These are phyloP conservation scores for Tripidium arundinaceum DNA, from an alignment of 202 grass and related monocot species.

Conservation along the genomic window DNA sequence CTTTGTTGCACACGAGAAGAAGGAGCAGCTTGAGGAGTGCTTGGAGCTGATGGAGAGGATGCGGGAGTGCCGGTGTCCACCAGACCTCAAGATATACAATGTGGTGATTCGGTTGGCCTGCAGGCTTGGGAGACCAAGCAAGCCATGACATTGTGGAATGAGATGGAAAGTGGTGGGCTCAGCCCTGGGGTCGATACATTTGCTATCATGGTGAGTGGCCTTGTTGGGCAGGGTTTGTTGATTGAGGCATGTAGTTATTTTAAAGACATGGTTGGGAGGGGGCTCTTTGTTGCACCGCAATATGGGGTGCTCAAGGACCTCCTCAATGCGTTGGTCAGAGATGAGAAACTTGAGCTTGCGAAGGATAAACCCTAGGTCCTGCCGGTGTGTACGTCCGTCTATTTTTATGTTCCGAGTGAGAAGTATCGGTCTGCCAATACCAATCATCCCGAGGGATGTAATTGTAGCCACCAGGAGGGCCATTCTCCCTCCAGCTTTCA, in stretches of 20 bases:
- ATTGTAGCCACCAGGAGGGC: conserved; percentile 63
- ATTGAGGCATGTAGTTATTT: conserved; percentile 75
- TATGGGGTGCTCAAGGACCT: conserved; percentile 89
- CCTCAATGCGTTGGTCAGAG: conserved; percentile 67
- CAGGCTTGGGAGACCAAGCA: conserved; percentile 80
- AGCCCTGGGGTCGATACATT: conserved; percentile 74
- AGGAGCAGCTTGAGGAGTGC: conserved; percentile 82
- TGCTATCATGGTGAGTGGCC: conserved; percentile 75
- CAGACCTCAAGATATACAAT: conserved; percentile 68
- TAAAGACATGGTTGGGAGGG: conserved; percentile 79
- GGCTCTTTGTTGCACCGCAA: conserved; percentile 69
- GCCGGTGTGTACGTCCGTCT: conserved; percentile 39
- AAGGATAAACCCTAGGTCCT: conserved; percentile 58
- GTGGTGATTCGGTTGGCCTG: conserved; percentile 76
- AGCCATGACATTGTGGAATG: conserved; percentile 63
- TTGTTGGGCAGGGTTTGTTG: conserved; percentile 52
- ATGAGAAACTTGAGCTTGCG: conserved; percentile 79
- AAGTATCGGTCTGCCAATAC: conserved; percentile 80
- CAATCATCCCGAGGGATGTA: conserved; percentile 95
- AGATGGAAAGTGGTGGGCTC: conserved; percentile 64
- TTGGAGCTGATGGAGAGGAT: conserved; percentile 84
- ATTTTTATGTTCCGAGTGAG: conserved; percentile 55
- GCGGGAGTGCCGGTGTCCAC: conserved; percentile 52
- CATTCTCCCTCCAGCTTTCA: conserved; percentile 87
- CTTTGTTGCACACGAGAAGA: conserved; percentile 69